A percentile compares a stretch with the other conserved stretches of the same genome.
Conservation (phyloP, 2,329 filamentous ascomycete species). For the Colletotrichum filicis region DNA sequence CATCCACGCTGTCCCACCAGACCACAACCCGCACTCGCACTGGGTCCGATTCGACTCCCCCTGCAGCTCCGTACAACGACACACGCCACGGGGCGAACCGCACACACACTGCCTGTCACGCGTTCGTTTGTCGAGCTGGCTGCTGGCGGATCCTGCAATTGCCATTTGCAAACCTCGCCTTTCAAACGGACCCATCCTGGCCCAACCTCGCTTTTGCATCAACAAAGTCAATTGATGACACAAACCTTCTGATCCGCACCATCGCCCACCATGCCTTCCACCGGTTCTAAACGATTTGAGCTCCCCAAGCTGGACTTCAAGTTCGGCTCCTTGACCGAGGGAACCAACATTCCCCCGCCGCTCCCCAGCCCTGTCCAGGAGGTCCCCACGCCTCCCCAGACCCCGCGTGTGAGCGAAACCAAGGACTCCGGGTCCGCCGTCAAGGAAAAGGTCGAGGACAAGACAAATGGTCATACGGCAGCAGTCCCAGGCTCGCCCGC, state of each 20-base stretch:
- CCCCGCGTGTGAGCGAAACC: constrained; percentile 40
- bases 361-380: constrained; percentile 64
- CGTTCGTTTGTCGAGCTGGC: constrained; percentile 30
- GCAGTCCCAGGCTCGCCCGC: constrained; percentile 32
- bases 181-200: constrained; percentile 6
- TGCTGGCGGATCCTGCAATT: constrained; percentile 23
- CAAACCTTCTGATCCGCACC: background rate
- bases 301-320: constrained; percentile 69
- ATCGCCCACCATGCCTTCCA: constrained; percentile 21
- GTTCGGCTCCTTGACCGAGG: constrained; percentile 69
- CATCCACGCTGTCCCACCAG: constrained; percentile 3
- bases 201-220: constrained; percentile 21
- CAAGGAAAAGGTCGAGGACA: constrained; percentile 36
- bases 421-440: constrained; percentile 38
- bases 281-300: constrained; percentile 57
- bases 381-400: constrained; percentile 56
- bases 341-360: constrained; percentile 70
- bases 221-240: constrained; percentile 30
- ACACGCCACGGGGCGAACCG: constrained; percentile 34
- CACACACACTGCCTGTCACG: constrained; percentile 29
- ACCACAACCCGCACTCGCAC: constrained; percentile 9
- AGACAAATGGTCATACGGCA: constrained; percentile 37
- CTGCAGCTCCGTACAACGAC: constrained; percentile 24
- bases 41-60: constrained; percentile 13
- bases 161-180: constrained; percentile 24